Evolutionary conservation across 2,329 filamentous ascomycete species (phyloP), one percentile per base, ranked within the genome.

Genomic region (Didymella arachidicola): DNA sequence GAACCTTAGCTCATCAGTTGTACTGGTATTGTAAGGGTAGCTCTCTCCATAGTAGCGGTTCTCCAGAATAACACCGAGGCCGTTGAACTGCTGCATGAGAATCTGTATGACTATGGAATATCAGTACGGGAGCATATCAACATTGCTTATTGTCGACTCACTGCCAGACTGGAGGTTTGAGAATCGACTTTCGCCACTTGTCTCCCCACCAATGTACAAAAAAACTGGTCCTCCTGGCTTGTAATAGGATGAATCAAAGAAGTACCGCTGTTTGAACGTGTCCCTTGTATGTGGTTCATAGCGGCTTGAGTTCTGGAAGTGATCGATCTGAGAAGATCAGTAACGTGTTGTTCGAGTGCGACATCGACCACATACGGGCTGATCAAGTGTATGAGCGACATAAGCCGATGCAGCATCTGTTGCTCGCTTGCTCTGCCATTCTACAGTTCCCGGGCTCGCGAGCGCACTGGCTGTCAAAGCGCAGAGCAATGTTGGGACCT

Each of bases 181-280:
- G 25, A 80, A 74, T 7, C 70, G 66, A 27, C 58, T 71, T 38
- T 78, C 75, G 4, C 74, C 81, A 32, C 67, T 71, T 1, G 77
- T 73, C 64, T 84, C 82, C 36, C 82, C 82, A 7, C 74, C 76
- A 64, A 84, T 79, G 62, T 80, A 82, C 7, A 83, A 64, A 59
- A 80, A 80, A 0, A 84, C 77, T 1, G 82, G 84, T 0, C 83
- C 83, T 18, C 84, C 83, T 12, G 83, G 77, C 61, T 82, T 79
- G 66, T 85, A 86, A 69, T 84, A 84, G 0, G 79, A 79, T 5
- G 78, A 75, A 61, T 83, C 83, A 44, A 85, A 82, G 66, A 82
- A 85, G 67, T 84, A 86, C 45, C 83, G 79, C 69, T 86, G 83
- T 48, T 78, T 78, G 67, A 85, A 86, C 1, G 82, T 86, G 18